These are phyloP conservation scores for Ceratocystis eucalypticola DNA, from an alignment of 2,329 filamentous ascomycete genomes.

Conservation along the genomic window DNA sequence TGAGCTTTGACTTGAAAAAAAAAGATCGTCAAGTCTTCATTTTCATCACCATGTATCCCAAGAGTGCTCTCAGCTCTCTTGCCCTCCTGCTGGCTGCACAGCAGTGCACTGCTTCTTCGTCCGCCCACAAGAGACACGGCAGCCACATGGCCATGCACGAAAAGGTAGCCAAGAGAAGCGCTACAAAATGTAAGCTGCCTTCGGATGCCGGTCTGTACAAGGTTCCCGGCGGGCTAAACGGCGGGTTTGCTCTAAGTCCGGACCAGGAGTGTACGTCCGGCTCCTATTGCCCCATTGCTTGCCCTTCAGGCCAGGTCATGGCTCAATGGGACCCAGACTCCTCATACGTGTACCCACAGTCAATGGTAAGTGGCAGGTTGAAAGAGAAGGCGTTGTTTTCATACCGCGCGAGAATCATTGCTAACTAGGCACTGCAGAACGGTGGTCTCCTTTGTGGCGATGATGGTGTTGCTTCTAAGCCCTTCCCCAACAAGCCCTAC, in stretches of 20 bases:
- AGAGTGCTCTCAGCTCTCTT: conserved; percentile 24
- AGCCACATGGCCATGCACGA: conserved; percentile 13
- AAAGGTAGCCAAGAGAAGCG: conserved; percentile 20
- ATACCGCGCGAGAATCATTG: conserved; percentile 8
- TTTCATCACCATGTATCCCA: conserved; percentile 21
- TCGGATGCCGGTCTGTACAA: conserved; percentile 50
- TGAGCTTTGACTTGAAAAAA: no score
- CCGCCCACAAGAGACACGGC: conserved; percentile 9
- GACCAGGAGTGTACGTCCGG: conserved; percentile 55
- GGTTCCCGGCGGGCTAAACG: conserved; percentile 50
- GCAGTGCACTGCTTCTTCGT: conserved; percentile 12
- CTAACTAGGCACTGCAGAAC: conserved; percentile 34
- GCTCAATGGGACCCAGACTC: conserved; percentile 64
- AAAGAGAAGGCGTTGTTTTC: background rate
- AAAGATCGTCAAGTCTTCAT: background rate
- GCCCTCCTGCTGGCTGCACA: conserved; percentile 21
- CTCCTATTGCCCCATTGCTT: conserved; percentile 63
- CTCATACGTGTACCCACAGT: conserved; percentile 53
- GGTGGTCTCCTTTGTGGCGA: conserved; percentile 61
- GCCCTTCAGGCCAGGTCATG: conserved; percentile 61
- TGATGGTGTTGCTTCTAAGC: conserved; percentile 51
- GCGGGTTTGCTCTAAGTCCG: conserved; percentile 68
- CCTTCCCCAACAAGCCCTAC: conserved; percentile 53
- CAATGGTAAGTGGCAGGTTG: conserved; percentile 45
- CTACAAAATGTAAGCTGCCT: conserved; percentile 48